Conservation (phyloP, 305 asterid species). For the Euphrasia arctica region DNA sequence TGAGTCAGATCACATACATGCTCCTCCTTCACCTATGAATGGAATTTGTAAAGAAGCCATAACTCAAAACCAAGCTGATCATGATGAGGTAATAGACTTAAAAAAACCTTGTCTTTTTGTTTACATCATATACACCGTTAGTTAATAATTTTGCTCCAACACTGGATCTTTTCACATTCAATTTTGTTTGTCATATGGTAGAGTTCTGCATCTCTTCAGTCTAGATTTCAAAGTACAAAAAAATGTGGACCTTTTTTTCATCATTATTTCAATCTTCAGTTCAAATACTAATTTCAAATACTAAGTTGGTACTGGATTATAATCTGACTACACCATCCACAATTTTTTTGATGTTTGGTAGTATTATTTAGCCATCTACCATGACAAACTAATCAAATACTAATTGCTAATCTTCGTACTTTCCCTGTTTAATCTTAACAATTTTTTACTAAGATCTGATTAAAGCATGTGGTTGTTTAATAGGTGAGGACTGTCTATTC, state of each 20-base stretch:
- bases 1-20: conserved; percentile 38
- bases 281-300: neutral
- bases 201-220: conserved; percentile 14
- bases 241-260: neutral
- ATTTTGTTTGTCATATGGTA: neutral
- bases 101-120: conserved; percentile 2
- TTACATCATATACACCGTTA: conserved; percentile 4
- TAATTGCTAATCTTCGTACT: conserved; percentile 1
- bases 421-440: neutral
- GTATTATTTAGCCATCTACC: neutral
- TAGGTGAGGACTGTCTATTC: conserved; percentile 43
- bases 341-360: neutral
- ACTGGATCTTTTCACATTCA: conserved; percentile 11
- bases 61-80: conserved; percentile 36
- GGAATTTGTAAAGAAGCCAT: conserved; percentile 38
- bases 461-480: conserved; percentile 22
- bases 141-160: conserved; percentile 9
- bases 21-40: conserved; percentile 39
- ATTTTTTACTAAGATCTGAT: conserved; percentile 14
- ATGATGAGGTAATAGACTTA: conserved; percentile 45
- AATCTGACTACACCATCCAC: conserved; percentile 21
- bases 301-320: conserved; percentile 8
- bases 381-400: conserved; percentile 7
- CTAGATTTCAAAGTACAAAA: conserved; percentile 18
- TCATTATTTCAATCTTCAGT: conserved; percentile 3